Conservation (phyloP, 768 basidiomycete genomes). For the Naganishia randhawae region DNA sequence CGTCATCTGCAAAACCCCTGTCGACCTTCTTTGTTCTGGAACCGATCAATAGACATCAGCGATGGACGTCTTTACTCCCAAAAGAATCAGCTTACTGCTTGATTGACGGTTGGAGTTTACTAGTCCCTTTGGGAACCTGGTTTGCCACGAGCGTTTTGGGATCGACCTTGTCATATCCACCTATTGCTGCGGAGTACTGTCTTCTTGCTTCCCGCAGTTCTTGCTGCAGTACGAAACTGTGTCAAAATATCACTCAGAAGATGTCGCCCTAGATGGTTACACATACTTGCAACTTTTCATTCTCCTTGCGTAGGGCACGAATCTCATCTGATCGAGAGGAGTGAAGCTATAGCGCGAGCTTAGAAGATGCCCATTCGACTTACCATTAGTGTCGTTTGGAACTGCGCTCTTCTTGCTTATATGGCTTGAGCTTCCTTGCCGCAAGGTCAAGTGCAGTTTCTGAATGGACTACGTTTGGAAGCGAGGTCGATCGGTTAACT, state of each 20-base stretch:
- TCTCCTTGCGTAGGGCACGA: slow-evolving; percentile 9
- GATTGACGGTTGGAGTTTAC: slow-evolving; percentile 16
- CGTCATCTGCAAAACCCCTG: slow-evolving; percentile 6
- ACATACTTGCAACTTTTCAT: slow-evolving; percentile 15
- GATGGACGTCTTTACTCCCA: neutral
- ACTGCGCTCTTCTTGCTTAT: neutral
- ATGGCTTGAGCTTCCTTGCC: neutral
- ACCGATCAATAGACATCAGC: neutral
- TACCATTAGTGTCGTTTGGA: neutral
- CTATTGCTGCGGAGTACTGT: neutral
- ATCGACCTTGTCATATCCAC: slow-evolving; percentile 16
- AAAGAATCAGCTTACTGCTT: slow-evolving; percentile 3
- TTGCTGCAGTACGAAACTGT: neutral
- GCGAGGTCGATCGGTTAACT: neutral
- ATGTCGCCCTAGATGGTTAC: neutral
- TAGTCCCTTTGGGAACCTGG: slow-evolving; percentile 4
- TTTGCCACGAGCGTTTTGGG: neutral
- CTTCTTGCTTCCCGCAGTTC: neutral
- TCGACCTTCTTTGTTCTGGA: slow-evolving; percentile 5
- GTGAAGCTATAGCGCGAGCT: neutral
- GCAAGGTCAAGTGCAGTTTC: neutral
- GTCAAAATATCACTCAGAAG: neutral
- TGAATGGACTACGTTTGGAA: neutral
- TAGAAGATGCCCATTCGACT: no score
- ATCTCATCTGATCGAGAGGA: neutral